Conservation (phyloP, 2,329 filamentous ascomycete genomes). For the Penicillium expansum region DNA sequence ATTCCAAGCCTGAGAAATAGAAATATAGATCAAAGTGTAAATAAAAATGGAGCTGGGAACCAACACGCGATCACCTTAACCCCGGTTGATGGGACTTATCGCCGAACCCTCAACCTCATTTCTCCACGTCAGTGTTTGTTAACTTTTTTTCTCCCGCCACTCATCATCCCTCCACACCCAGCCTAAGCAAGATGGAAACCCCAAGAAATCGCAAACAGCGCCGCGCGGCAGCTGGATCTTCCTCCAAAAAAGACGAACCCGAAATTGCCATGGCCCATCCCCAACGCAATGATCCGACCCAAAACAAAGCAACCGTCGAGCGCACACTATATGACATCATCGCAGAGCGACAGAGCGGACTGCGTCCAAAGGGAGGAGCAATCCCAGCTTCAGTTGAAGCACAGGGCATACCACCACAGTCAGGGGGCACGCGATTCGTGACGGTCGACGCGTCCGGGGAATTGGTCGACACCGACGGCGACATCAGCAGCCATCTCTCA, state of each 20-base stretch:
- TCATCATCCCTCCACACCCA: not conserved
- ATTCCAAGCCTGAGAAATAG: not conserved
- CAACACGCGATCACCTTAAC: not conserved
- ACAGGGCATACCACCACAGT: slow-evolving; percentile 7
- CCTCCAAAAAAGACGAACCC: slow-evolving; percentile 10
- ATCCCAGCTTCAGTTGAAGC: not conserved
- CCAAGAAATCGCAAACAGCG: slow-evolving; percentile 42
- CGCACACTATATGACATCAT: slow-evolving; percentile 48
- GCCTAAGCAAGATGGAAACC: slow-evolving; percentile 25
- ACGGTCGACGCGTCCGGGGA: slow-evolving; percentile 31
- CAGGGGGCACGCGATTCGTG: slow-evolving; percentile 33
- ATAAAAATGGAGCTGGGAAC: not conserved
- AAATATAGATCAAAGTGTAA: not conserved
- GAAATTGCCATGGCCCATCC: slow-evolving; percentile 22
- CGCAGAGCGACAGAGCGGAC: slow-evolving; percentile 41
- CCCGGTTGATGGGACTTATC: slow-evolving; percentile 4
- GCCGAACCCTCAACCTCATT: slow-evolving; percentile 10
- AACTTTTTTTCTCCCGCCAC: not conserved
- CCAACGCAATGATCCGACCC: slow-evolving; percentile 28
- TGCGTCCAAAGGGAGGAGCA: slow-evolving; percentile 14
- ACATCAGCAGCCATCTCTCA: slow-evolving; percentile 14
- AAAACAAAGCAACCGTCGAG: slow-evolving; percentile 22
- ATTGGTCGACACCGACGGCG: slow-evolving; percentile 18
- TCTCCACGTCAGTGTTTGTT: slow-evolving; percentile 10
- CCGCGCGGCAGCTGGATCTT: slow-evolving; percentile 32